Evolutionary conservation across 75 land plant species (phyloP).

Genomic region (Larix kaempferi): DNA sequence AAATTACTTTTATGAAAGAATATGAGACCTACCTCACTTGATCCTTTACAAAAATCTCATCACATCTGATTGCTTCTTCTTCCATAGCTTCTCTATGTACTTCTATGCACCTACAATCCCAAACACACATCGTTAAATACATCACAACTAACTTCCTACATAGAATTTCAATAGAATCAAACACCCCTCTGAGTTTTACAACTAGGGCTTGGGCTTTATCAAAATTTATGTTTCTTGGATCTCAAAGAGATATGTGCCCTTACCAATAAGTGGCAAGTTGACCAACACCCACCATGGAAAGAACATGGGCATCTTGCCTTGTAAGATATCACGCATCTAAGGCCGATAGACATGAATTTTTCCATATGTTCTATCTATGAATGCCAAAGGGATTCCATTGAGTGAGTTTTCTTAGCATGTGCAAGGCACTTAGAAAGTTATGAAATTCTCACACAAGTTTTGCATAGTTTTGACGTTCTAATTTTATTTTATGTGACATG

Average conservation of each 20-base stretch:
- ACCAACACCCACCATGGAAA: constrained; percentile 82
- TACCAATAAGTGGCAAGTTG: constrained; percentile 63
- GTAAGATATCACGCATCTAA: constrained; percentile 60
- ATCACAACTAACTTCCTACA: no score
- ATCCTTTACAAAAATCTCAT: no score
- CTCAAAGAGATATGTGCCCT: constrained; percentile 50
- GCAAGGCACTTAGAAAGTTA: no score
- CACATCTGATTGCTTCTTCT: no score
- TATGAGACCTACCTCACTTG: no score
- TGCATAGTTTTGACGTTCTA: no score
- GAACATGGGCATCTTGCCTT: constrained; percentile 25
- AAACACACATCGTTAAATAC: no score
- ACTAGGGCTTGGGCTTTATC: constrained; percentile 48
- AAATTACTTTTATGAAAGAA: no score
- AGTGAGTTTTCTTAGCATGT: neutral
- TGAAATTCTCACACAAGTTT: no score
- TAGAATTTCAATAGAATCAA: neutral
- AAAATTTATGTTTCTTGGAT: constrained; percentile 67
- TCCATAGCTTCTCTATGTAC: no score
- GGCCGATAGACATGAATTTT: constrained; percentile 78
- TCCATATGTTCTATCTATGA: constrained; percentile 75
- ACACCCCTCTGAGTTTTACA: constrained; percentile 10
- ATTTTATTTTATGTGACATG: no score
- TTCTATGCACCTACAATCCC: no score
- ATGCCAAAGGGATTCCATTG: constrained; percentile 62